Conservation (phyloP, 2,329 filamentous ascomycete genomes). For the Lasiodiplodia theobromae region DNA sequence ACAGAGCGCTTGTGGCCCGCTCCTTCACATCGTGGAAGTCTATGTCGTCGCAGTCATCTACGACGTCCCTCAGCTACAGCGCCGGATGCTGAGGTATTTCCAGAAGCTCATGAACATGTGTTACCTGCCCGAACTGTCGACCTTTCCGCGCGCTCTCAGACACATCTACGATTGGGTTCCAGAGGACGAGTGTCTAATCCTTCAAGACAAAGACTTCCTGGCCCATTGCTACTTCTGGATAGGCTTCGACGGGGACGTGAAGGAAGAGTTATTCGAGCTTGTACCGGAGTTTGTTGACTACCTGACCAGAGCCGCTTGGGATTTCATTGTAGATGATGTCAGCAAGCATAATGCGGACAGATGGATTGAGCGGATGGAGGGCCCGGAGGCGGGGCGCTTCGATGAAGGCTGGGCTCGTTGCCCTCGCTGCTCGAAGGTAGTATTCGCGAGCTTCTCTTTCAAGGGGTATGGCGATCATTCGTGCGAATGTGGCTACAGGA, state of each 20-base stretch:
- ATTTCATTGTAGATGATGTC: too few species aligned
- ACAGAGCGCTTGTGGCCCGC: background rate
- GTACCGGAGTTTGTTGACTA: too few species aligned
- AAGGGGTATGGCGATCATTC: too few species aligned
- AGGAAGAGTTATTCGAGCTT: background rate
- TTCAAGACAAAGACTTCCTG: background rate
- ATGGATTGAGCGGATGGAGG: too few species aligned
- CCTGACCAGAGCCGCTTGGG: too few species aligned
- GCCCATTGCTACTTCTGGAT: background rate
- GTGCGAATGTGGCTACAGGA: too few species aligned
- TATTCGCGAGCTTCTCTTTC: too few species aligned
- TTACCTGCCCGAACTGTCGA: background rate
- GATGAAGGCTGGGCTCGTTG: too few species aligned
- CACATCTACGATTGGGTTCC: background rate
- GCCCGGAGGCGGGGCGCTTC: too few species aligned
- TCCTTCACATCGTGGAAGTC: background rate
- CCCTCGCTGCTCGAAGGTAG: too few species aligned
- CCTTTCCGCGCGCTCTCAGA: background rate
- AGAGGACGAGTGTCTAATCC: background rate
- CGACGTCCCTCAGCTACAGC: background rate
- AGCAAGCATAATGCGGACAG: too few species aligned
- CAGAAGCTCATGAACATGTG: background rate
- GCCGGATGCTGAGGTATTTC: background rate
- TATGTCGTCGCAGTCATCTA: background rate
- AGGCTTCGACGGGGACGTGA: background rate